These are phyloP conservation scores for Buddleja alternifolia DNA, from an alignment of 257 asterid genomes.

Conservation along the genomic window DNA sequence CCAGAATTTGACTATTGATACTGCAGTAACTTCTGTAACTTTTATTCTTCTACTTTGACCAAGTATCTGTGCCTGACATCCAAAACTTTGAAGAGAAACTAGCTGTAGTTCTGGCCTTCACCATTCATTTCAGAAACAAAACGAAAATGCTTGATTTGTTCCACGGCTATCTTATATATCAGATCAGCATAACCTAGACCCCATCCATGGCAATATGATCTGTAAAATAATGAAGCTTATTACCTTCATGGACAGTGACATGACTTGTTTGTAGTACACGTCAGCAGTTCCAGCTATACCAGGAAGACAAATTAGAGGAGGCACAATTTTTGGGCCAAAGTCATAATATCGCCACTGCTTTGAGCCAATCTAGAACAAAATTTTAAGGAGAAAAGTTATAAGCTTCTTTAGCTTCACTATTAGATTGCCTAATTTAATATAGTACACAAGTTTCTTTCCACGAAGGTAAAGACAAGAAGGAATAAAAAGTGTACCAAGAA, in stretches of 20 bases:
- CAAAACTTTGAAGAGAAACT: not conserved
- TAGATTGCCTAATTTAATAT: slow-evolving; percentile 19
- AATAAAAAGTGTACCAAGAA: not conserved
- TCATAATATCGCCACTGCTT: slow-evolving; percentile 99
- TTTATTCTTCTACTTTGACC: not conserved
- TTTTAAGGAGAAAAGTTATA: slow-evolving; percentile 9
- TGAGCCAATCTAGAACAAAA: slow-evolving; percentile 70
- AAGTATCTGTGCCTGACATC: not conserved
- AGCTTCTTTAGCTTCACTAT: not conserved
- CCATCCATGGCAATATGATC: too few relatives aligned
- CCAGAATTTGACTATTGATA: not conserved
- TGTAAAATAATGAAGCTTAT: slow-evolving; percentile 10
- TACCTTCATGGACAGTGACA: slow-evolving; percentile 97
- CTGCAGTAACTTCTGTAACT: not conserved
- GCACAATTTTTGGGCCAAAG: slow-evolving; percentile 92
- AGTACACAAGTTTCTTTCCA: not conserved
- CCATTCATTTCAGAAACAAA: not conserved
- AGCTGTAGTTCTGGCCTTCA: not conserved
- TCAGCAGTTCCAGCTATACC: slow-evolving; percentile 96
- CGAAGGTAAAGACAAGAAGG: slow-evolving; percentile 2
- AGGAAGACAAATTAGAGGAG: slow-evolving; percentile 96
- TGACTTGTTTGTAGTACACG: slow-evolving; percentile 93
- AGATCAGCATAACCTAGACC: too few relatives aligned
- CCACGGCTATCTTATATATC: not conserved
- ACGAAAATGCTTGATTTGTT: not conserved